Conservation (phyloP, 2,329 filamentous ascomycete genomes). For the Aspergillus sp. region DNA sequence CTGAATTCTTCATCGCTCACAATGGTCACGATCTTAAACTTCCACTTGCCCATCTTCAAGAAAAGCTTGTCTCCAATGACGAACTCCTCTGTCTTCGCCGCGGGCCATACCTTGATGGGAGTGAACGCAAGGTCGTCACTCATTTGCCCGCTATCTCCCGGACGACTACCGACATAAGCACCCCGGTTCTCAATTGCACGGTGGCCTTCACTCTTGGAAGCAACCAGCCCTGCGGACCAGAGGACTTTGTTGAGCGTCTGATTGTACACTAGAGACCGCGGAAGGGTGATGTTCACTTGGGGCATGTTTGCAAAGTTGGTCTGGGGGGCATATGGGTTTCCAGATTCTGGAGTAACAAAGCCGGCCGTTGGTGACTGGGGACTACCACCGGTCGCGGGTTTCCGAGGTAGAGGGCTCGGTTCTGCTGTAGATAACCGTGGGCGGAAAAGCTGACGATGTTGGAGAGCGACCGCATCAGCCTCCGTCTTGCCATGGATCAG, state of each 20-base stretch:
- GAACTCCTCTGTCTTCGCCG: conserved; percentile 49
- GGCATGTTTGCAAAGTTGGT: conserved; percentile 44
- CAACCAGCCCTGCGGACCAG: conserved; percentile 54
- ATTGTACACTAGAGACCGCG: conserved; percentile 51
- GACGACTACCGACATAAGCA: conserved; percentile 52
- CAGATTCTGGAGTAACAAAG: conserved; percentile 35
- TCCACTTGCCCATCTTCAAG: conserved; percentile 62
- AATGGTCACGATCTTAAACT: conserved; percentile 59
- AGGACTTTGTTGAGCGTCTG: conserved; percentile 54
- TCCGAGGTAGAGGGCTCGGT: conserved; percentile 34
- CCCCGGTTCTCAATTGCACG: conserved; percentile 53
- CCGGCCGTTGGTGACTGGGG: conserved; percentile 25
- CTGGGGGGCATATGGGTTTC: conserved; percentile 43
- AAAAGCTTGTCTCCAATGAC: conserved; percentile 56
- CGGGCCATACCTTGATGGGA: conserved; percentile 48
- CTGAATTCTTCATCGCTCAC: conserved; percentile 57
- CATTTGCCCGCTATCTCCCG: conserved; percentile 46
- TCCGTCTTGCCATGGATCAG: conserved; percentile 72
- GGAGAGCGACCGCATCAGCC: conserved; percentile 63
- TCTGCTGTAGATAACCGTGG: conserved; percentile 36
- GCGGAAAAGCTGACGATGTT: conserved; percentile 55
- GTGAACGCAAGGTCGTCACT: conserved; percentile 52
- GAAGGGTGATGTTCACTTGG: conserved; percentile 46
- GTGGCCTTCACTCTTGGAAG: conserved; percentile 54
- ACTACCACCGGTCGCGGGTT: conserved; percentile 20